phyloP scores from a whole-genome alignment of 805 yeast genomes.

The Millerozyma miso region DNA sequence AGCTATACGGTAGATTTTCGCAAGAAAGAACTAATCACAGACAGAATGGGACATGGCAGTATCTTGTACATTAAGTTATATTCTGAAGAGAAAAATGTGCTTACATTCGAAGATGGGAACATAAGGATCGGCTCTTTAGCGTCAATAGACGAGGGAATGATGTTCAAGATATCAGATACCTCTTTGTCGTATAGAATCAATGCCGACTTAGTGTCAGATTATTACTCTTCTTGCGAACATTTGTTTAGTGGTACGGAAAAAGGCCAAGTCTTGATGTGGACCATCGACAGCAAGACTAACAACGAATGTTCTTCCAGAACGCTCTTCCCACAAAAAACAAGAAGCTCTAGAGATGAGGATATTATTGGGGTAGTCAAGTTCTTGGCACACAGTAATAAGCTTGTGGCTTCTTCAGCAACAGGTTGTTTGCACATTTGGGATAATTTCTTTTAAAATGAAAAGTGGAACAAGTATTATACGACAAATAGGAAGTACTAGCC shows the following conservation, averaged over 20 bases:
- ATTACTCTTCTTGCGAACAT: conserved; percentile 11
- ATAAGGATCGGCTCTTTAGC: conserved; percentile 4
- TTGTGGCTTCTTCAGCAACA: conserved; percentile 16
- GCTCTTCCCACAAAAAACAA: not conserved
- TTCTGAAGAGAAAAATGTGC: conserved; percentile 1
- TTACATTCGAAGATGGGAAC: conserved; percentile 9
- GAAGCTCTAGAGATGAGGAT: not conserved
- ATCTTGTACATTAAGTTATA: conserved; percentile 4
- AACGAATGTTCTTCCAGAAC: not conserved
- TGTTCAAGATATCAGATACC: not conserved
- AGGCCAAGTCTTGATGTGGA: conserved; percentile 13
- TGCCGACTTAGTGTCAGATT: conserved; percentile 8
- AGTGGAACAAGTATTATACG: too few relatives aligned
- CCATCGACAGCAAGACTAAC: not conserved
- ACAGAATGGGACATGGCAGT: conserved; percentile 8
- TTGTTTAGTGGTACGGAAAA: conserved; percentile 15
- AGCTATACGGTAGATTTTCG: conserved; percentile 22
- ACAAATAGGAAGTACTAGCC: too few relatives aligned
- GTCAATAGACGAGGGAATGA: not conserved
- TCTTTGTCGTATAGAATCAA: conserved; percentile 7
- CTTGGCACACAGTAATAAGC: conserved; percentile 7
- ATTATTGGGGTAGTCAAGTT: conserved; percentile 7
- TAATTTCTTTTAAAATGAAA: conserved; percentile 11
- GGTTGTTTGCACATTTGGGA: conserved; percentile 23
- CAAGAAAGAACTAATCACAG: conserved; percentile 9